Evolutionary conservation across 139 green algal genomes (phyloP), one percentile per base, ranked within the genome.

Genomic region (Chlamydomonas applanata): DNA sequence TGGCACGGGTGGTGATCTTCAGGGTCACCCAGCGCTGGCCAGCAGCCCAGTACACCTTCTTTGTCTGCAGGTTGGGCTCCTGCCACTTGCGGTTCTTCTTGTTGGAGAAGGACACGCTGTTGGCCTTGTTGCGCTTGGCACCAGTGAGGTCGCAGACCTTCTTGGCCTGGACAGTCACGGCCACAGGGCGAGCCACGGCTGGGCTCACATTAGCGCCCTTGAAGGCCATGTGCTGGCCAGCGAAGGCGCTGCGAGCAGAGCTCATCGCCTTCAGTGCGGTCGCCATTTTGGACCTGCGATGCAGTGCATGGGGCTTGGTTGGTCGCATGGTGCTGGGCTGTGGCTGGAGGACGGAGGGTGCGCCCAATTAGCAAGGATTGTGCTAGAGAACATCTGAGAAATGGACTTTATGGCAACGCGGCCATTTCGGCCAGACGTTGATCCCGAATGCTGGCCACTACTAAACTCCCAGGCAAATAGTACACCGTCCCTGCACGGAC

Each of bases 71-170:
- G 89, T 99, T 99, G 46, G 86, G 85, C 69, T 96, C 79, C 85
- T 99, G 96, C 84, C 94, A 89, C 79, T 96, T 96, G 84, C 96
- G 94, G 86, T 91, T 98, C 67, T 96, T 88, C 85, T 97, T 97
- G 90, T 98, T 95, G 17, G 94, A 98, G 87, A 99, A 99, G 59
- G 90, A 96, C 5, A 99, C 93, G 4, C 81, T 74, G 80, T 97
- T 97, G 34, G 91, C 96, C 81, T 99, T 99, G 91, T 99, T 99
- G 70, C 89, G 85, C 80, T 92, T 95, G 83, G 94, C 95, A 74
- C 94, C 96, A 4, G 96, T 97, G 16, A 97, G 85, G 40, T 95
- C 75, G 79, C 92, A 98, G 61, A 89, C 79, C 66, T 92, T 84
- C 54, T 72, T 80, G 20, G 74, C 74, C 74, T 79, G 63, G 9